phyloP scores from a whole-genome alignment of 495 filamentous ascomycete genomes.

The Penicillium canescens region DNA sequence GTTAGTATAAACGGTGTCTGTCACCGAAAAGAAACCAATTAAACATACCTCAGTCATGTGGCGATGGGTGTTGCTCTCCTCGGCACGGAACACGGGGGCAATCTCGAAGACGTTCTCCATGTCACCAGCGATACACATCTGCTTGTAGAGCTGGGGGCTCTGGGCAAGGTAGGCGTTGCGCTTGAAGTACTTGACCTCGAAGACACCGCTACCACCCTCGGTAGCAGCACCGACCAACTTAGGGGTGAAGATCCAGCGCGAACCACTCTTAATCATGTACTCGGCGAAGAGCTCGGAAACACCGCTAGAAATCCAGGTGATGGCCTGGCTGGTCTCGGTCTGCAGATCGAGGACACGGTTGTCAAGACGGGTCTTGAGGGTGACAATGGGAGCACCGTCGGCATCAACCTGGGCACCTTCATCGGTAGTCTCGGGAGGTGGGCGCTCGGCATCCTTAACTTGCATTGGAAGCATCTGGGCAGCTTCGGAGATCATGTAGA shows the following conservation, averaged over 20 bases:
- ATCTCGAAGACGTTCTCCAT: slow-evolving; percentile 87
- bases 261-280: slow-evolving; percentile 73
- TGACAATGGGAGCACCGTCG: slow-evolving; percentile 61
- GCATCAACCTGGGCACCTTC: slow-evolving; percentile 47
- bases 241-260: slow-evolving; percentile 86
- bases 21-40: slow-evolving; percentile 34
- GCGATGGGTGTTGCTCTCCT: slow-evolving; percentile 94
- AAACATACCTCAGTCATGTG: slow-evolving; percentile 81
- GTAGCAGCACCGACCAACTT: slow-evolving; percentile 88
- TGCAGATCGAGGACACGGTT: slow-evolving; percentile 91
- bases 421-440: slow-evolving; percentile 48
- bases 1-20: slow-evolving; percentile 43
- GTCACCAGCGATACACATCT: slow-evolving; percentile 92
- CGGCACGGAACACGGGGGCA: slow-evolving; percentile 90
- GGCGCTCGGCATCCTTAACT: slow-evolving; percentile 60
- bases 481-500: slow-evolving; percentile 72
- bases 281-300: slow-evolving; percentile 78
- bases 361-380: slow-evolving; percentile 75
- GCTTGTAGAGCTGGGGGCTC: slow-evolving; percentile 95
- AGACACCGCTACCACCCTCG: slow-evolving; percentile 92
- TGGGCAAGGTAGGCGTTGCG: slow-evolving; percentile 84
- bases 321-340: slow-evolving; percentile 83
- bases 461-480: slow-evolving; percentile 70
- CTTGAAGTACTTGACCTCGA: slow-evolving; percentile 89
- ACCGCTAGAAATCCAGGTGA: slow-evolving; percentile 77